Percentiles rank a stretch among this genome's conserved stretches.
phyloP scores from a whole-genome alignment of 2,329 filamentous ascomycete species.

The Endoconidiophora laricicola region DNA sequence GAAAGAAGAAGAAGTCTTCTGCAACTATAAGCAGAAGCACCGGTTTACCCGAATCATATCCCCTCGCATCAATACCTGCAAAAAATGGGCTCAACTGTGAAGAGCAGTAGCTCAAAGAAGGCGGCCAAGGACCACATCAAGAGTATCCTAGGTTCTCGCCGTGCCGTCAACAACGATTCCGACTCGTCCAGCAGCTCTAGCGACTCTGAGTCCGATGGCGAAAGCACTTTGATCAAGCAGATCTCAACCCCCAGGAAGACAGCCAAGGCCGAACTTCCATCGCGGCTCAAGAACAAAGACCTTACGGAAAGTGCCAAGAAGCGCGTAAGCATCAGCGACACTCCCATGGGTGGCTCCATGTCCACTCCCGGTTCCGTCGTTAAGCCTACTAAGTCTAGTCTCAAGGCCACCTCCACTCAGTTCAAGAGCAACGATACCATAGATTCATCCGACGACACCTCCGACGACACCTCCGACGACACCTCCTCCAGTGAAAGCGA shows the following conservation, averaged over 20 bases:
- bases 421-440: slow-evolving; percentile 5
- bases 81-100: neutral
- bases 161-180: slow-evolving; percentile 12
- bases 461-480: slow-evolving; percentile 15
- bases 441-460: slow-evolving; percentile 5
- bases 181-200: slow-evolving; percentile 19
- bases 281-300: slow-evolving; percentile 6
- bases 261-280: slow-evolving; percentile 12
- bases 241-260: slow-evolving; percentile 14
- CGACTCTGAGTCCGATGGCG: slow-evolving; percentile 17
- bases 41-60: neutral
- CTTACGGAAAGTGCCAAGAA: slow-evolving; percentile 5
- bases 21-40: no score
- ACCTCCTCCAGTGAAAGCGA: slow-evolving; percentile 13
- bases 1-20: no score
- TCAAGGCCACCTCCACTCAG: slow-evolving; percentile 1
- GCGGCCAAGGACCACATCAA: slow-evolving; percentile 14
- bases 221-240: slow-evolving; percentile 12
- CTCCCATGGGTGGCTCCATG: slow-evolving; percentile 1
- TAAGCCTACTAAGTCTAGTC: slow-evolving; percentile 5
- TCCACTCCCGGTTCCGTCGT: neutral
- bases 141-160: slow-evolving; percentile 14
- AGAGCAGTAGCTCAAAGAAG: slow-evolving; percentile 10
- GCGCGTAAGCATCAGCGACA: slow-evolving; percentile 4
- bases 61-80: no score